phyloP scores from a whole-genome alignment of 2,329 filamentous ascomycete genomes.

The Colletotrichum limetticola region DNA sequence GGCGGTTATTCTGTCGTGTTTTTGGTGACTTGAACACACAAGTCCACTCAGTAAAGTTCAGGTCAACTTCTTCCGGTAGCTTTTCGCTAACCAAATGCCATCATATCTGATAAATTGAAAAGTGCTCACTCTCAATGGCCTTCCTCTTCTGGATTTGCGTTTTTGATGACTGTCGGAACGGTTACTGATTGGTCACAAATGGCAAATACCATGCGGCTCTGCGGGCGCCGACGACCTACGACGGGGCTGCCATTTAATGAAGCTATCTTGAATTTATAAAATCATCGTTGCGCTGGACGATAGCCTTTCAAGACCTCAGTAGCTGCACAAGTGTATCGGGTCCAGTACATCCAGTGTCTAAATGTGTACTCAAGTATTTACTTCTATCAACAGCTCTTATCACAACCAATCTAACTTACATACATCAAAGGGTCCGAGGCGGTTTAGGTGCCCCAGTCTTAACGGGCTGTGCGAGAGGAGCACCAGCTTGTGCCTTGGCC shows the following conservation, averaged over 20 bases:
- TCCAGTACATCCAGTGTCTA: neutral
- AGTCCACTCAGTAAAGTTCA: neutral
- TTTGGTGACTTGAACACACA: neutral
- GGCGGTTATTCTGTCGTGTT: neutral
- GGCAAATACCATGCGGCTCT: neutral
- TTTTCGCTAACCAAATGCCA: neutral
- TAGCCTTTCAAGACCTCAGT: neutral
- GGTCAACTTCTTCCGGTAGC: neutral
- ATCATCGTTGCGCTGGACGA: neutral
- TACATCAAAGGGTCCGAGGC: neutral
- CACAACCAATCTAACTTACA: neutral
- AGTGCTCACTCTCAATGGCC: neutral
- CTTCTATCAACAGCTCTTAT: neutral
- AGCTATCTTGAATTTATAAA: neutral
- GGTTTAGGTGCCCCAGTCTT: neutral
- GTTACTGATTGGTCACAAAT: neutral
- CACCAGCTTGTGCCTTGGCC: neutral
- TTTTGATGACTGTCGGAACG: neutral
- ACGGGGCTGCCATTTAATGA: neutral
- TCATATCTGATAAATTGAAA: neutral
- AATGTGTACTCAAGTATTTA: neutral
- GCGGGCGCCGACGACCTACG: neutral
- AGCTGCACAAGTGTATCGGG: neutral
- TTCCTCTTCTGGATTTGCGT: neutral
- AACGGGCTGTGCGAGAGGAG: neutral